Percentiles rank a stretch among this genome's conserved stretches.
Evolutionary conservation across 768 basidiomycete species (phyloP).

Genomic region (Macrolepiota dolichaula): DNA sequence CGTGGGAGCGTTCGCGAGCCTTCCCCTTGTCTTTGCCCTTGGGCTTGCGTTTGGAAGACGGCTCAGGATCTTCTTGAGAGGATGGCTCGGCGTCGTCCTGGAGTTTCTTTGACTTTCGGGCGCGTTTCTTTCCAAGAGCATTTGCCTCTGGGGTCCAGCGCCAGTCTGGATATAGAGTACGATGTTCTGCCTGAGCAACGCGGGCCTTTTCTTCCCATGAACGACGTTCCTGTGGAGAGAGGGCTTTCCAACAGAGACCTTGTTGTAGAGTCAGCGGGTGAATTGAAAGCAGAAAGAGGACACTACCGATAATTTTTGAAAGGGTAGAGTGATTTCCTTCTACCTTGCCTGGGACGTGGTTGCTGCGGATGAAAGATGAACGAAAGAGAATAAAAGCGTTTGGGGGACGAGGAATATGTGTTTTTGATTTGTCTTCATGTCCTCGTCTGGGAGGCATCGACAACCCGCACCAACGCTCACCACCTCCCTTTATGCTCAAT

Average conservation of each 20-base stretch:
- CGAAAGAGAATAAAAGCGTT: conserved; percentile 87
- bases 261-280: neutral
- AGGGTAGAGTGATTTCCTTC: conserved; percentile 79
- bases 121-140: conserved; percentile 36
- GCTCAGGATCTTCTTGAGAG: conserved; percentile 15
- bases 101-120: conserved; percentile 17
- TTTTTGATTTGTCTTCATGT: neutral
- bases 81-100: conserved; percentile 20
- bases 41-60: conserved; percentile 17
- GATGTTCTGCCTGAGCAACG: conserved; percentile 70
- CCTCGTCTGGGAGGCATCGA: conserved; percentile 10
- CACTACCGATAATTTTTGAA: conserved; percentile 75
- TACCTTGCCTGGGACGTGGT: conserved; percentile 71
- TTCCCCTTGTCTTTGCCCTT: conserved; percentile 17
- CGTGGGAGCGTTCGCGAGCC: conserved; percentile 17
- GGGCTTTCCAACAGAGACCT: conserved; percentile 76
- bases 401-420: conserved; percentile 77
- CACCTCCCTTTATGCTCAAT: conserved; percentile 10
- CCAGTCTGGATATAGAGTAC: conserved; percentile 77
- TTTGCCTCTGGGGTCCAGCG: conserved; percentile 67
- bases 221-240: conserved; percentile 63
- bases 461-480: neutral
- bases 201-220: conserved; percentile 76
- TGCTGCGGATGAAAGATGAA: conserved; percentile 70
- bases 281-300: neutral